phyloP scores from a whole-genome alignment of 1,139 yeast species.

The Barnettozyma hawaiiensis region DNA sequence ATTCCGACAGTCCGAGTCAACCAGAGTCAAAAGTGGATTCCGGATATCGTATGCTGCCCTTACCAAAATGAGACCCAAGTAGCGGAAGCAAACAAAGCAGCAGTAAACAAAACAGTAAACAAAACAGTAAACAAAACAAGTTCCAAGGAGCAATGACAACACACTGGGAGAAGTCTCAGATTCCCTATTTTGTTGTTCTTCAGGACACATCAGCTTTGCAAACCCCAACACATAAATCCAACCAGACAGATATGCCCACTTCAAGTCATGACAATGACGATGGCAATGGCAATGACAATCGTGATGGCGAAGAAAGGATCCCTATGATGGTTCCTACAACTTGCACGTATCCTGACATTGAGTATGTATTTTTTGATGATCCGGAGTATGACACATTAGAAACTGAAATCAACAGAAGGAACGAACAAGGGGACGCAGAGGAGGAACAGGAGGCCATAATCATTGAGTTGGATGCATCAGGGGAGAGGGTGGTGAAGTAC shows the following conservation, averaged over 20 bases:
- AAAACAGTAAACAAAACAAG: background rate
- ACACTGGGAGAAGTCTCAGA: constrained; percentile 20
- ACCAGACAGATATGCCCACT: background rate
- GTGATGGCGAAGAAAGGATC: background rate
- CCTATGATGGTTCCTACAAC: constrained; percentile 9
- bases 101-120: background rate
- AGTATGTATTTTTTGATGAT: constrained; percentile 27
- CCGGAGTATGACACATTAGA: constrained; percentile 20
- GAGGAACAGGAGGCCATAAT: constrained; percentile 32
- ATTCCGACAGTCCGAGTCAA: background rate
- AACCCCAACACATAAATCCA: background rate
- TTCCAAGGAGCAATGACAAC: constrained; percentile 3
- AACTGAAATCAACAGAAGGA: constrained; percentile 1
- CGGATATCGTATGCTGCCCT: background rate
- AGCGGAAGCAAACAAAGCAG: background rate
- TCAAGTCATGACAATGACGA: background rate
- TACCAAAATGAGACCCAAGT: background rate
- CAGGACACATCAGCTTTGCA: constrained; percentile 12
- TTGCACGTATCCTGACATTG: constrained; percentile 22
- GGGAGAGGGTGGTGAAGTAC: constrained; percentile 21
- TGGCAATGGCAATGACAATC: no score
- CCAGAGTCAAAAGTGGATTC: background rate
- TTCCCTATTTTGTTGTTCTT: constrained; percentile 22
- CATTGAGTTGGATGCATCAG: constrained; percentile 27
- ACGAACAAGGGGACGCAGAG: constrained; percentile 12